phyloP scores from a whole-genome alignment of 805 yeast species.

The Candida odintsovae region DNA sequence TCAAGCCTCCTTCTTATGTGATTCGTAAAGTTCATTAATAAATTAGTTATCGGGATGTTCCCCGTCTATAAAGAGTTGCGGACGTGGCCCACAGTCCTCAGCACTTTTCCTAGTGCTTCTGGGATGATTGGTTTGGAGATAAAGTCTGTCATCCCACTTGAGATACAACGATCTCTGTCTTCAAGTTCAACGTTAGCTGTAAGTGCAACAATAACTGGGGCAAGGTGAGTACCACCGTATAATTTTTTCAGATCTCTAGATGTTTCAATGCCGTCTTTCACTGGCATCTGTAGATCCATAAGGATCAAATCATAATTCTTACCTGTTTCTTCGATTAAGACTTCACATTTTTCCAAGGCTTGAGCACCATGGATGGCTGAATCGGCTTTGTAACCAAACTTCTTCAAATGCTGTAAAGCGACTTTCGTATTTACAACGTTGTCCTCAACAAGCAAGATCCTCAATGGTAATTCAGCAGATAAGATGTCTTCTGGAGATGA shows the following conservation, averaged over 20 bases:
- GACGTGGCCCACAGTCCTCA: constrained; percentile 5
- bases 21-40: background rate
- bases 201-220: constrained; percentile 92
- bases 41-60: background rate
- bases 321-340: constrained; percentile 40
- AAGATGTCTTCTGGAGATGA: constrained; percentile 1
- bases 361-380: constrained; percentile 86
- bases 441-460: constrained; percentile 87
- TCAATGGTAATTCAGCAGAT: constrained; percentile 30
- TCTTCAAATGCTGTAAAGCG: constrained; percentile 63
- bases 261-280: constrained; percentile 89
- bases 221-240: constrained; percentile 47
- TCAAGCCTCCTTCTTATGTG: background rate
- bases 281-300: constrained; percentile 96
- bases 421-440: constrained; percentile 73
- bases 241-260: constrained; percentile 62
- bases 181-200: constrained; percentile 72
- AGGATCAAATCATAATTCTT: constrained; percentile 81
- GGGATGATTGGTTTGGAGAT: constrained; percentile 50
- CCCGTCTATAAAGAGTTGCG: background rate
- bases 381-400: constrained; percentile 47
- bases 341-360: constrained; percentile 86
- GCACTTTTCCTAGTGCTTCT: constrained; percentile 27
- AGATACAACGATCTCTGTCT: constrained; percentile 40
- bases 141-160: constrained; percentile 49